phyloP scores from a whole-genome alignment of 2,329 filamentous ascomycete species.

The Colletotrichum chlorophyti region DNA sequence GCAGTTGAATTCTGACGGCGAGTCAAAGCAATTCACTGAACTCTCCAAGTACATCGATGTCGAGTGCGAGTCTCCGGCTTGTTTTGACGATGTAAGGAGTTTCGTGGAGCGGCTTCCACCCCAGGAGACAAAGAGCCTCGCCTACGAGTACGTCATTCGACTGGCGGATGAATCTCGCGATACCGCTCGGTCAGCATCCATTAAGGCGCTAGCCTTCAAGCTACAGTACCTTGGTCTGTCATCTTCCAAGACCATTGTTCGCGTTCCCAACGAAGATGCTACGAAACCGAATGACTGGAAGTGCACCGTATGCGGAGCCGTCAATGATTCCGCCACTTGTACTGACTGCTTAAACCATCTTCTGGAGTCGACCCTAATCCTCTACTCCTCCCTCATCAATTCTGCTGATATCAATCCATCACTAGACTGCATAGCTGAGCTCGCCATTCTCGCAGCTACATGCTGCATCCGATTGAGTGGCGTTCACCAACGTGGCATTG shows the following conservation, averaged over 20 bases:
- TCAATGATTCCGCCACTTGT: conserved; percentile 7
- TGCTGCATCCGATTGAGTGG: conserved; percentile 39
- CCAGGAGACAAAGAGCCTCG: conserved; percentile 47
- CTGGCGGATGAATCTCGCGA: conserved; percentile 38
- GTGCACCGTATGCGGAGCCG: conserved; percentile 16
- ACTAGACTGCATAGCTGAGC: conserved; percentile 36
- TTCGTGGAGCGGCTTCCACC: conserved; percentile 51
- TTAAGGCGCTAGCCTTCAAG: conserved; percentile 47
- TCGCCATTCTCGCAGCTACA: conserved; percentile 42
- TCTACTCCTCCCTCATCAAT: conserved; percentile 20
- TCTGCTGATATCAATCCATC: conserved; percentile 9
- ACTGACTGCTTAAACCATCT: conserved; percentile 8
- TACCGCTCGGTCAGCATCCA: conserved; percentile 32
- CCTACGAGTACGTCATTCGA: conserved; percentile 42
- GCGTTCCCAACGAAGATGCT: conserved; percentile 30
- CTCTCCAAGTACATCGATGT: conserved; percentile 45
- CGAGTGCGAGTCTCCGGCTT: conserved; percentile 44
- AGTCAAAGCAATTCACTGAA: conserved; percentile 31
- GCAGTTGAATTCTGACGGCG: conserved; percentile 4
- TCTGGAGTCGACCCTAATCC: conserved; percentile 20
- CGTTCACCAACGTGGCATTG: conserved; percentile 4
- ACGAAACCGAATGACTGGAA: conserved; percentile 30
- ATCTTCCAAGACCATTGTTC: conserved; percentile 38
- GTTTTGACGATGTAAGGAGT: conserved; percentile 54
- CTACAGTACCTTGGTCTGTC: conserved; percentile 53